Conservation (phyloP, 768 basidiomycete species). For the Boletus rex-veris region DNA sequence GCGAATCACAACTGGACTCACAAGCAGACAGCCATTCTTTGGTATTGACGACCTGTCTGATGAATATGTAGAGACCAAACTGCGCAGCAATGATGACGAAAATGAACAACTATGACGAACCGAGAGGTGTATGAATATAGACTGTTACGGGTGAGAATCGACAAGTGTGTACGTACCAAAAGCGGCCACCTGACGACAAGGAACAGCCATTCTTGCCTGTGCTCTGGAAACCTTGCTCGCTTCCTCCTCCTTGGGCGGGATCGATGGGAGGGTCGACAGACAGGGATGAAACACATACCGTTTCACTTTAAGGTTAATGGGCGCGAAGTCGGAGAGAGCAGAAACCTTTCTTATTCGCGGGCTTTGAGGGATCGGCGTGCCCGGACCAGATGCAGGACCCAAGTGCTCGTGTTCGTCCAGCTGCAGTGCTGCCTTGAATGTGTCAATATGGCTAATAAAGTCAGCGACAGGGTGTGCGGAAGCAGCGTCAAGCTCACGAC, state of each 20-base stretch:
- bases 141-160: not conserved
- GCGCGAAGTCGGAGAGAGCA: conserved; percentile 85
- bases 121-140: conserved; percentile 4
- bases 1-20: conserved; percentile 32
- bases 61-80: conserved; percentile 83
- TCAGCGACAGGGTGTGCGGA: not conserved
- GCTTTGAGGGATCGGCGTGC: conserved; percentile 26
- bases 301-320: conserved; percentile 80
- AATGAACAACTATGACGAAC: conserved; percentile 62
- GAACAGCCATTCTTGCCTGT: conserved; percentile 70
- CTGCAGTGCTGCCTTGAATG: conserved; percentile 73
- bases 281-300: conserved; percentile 40
- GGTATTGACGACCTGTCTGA: conserved; percentile 89
- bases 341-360: conserved; percentile 74
- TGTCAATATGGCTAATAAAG: conserved; percentile 55
- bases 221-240: conserved; percentile 33
- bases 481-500: conserved; percentile 44
- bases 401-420: conserved; percentile 47
- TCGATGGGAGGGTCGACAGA: conserved; percentile 1
- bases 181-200: conserved; percentile 84
- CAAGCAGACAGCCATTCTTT: conserved; percentile 93
- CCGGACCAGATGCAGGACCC: conserved; percentile 22
- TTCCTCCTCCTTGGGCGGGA: conserved; percentile 35
- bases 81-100: conserved; percentile 79
- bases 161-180: conserved; percentile 47